Evolutionary conservation across 2,329 filamentous ascomycete genomes (phyloP), one percentile per base, ranked within the genome.

Genomic region (Paecilomyces fulvus): DNA sequence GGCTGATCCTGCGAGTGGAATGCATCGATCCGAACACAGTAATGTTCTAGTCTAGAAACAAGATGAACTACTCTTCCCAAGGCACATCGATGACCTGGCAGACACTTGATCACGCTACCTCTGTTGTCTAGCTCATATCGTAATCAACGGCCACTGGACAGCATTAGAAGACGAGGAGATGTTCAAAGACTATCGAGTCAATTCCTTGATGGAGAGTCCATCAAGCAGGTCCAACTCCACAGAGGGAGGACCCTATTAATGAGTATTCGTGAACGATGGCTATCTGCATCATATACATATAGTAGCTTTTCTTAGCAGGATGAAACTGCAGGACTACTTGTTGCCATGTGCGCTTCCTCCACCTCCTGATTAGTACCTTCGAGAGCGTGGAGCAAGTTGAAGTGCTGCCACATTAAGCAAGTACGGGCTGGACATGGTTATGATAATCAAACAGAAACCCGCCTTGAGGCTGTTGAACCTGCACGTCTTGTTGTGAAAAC

Each of bases 401-500:
- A 81, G 77, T 84, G 79, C 79, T 77, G 76, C 55, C 28, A 49
- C 51, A 49, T 17, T 30, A 51, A 30, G 37, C 51, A 52, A 56
- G 54, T 28, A 46, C 50, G 51, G 55, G 51, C 14, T 17, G 37
- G n/a, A 43, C n/a, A 20, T 21, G 28, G 23, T 77, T 78, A 67
- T 55, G 73, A 81, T 17, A 51, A 51, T 31, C 77, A 82, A 75
- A 78, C 78, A 73, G 73, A 77, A 72, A 78, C 79, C 78, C 79
- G 80, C 80, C 81, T 83, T 85, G 67, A 68, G 66, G 63, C 62
- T 70, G 85, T 89, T 89, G 86, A 89, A 86, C 83, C 85, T 79
- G 77, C 63, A 81, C 85, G 84, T 88, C 89, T 89, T 88, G 86
- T 90, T 89, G 85, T 80, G 87, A 89, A 89, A 89, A 87, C 84